Conservation (phyloP, 441 rosid species). For the Erodium moschatum region DNA sequence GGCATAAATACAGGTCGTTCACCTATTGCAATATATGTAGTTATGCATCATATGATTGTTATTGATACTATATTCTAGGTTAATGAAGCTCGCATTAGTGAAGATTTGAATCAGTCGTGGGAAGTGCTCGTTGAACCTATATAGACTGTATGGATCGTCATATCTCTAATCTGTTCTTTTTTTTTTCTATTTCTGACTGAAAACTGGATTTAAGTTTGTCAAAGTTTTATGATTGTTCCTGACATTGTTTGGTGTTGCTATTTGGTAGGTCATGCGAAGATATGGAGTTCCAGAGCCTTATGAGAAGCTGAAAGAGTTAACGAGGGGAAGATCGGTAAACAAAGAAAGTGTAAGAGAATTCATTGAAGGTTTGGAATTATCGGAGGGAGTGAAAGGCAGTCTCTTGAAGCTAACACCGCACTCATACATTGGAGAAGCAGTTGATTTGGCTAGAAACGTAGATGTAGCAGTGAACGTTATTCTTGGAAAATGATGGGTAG, state of each 20-base stretch:
- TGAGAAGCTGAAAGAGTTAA: conserved; percentile 83
- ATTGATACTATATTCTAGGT: too few species aligned
- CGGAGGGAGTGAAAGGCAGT: conserved; percentile 47
- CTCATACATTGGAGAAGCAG: conserved; percentile 69
- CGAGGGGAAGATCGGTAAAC: conserved; percentile 78
- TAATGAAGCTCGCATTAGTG: conserved; percentile 56
- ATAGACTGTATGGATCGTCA: conserved; percentile 52
- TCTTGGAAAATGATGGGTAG: conserved; percentile 22
- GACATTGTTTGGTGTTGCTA: background rate
- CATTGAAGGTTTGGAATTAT: conserved; percentile 61
- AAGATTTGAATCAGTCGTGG: conserved; percentile 78
- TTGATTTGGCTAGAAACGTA: conserved; percentile 49
- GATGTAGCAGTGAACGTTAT: conserved; percentile 33
- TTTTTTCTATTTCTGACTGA: background rate
- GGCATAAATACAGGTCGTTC: conserved; percentile 6
- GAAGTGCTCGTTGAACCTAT: conserved; percentile 94
- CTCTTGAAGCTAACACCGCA: conserved; percentile 71
- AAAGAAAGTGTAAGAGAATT: conserved; percentile 70
- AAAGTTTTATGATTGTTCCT: background rate
- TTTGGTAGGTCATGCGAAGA: conserved; percentile 94
- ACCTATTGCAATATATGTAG: background rate
- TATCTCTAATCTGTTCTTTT: background rate
- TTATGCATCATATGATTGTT: conserved; percentile 12
- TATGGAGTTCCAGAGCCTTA: conserved; percentile 87
- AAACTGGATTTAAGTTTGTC: background rate